A percentile compares a stretch with the other conserved stretches of the same genome.
phyloP scores from a whole-genome alignment of 306 rosid genomes.

The Gleditsia sinensis region DNA sequence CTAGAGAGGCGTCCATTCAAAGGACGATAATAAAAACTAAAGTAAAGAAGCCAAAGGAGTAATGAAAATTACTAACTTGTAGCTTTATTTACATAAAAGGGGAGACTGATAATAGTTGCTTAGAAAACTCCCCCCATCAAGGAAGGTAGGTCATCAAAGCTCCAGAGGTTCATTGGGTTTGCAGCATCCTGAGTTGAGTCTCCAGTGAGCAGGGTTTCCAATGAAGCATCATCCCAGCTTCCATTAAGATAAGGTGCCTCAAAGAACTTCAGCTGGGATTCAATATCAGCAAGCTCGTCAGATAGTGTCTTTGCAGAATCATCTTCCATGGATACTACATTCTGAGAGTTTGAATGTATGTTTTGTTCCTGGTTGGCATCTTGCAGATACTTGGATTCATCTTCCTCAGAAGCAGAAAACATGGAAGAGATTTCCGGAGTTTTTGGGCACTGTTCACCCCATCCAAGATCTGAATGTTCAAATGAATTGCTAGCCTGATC shows the following conservation, averaged over 20 bases:
- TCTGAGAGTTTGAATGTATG: constrained; percentile 45
- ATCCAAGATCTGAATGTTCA: constrained; percentile 71
- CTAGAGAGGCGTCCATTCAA: neutral
- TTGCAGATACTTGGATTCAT: constrained; percentile 55
- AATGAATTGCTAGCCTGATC: constrained; percentile 87
- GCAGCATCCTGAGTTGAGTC: constrained; percentile 70
- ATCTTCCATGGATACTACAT: constrained; percentile 30
- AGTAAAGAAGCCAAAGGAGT: neutral
- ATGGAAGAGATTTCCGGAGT: constrained; percentile 87
- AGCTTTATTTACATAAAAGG: constrained; percentile 84
- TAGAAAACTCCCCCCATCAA: constrained; percentile 59
- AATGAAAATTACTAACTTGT: constrained; percentile 62
- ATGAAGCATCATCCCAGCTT: constrained; percentile 62
- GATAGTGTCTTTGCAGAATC: constrained; percentile 55
- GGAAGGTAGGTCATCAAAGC: constrained; percentile 72
- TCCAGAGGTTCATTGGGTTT: constrained; percentile 74
- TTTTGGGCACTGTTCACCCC: constrained; percentile 71
- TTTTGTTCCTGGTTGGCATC: constrained; percentile 50
- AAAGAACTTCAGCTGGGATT: constrained; percentile 69
- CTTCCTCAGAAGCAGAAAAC: too few relatives aligned
- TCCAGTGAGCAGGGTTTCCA: constrained; percentile 55
- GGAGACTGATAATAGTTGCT: constrained; percentile 36
- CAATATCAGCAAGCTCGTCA: constrained; percentile 77
- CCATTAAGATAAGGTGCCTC: constrained; percentile 66
- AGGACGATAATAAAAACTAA: neutral